Base-by-base conservation (phyloP, 2,329 filamentous ascomycete species). In the Colletotrichum incanum region DNA sequence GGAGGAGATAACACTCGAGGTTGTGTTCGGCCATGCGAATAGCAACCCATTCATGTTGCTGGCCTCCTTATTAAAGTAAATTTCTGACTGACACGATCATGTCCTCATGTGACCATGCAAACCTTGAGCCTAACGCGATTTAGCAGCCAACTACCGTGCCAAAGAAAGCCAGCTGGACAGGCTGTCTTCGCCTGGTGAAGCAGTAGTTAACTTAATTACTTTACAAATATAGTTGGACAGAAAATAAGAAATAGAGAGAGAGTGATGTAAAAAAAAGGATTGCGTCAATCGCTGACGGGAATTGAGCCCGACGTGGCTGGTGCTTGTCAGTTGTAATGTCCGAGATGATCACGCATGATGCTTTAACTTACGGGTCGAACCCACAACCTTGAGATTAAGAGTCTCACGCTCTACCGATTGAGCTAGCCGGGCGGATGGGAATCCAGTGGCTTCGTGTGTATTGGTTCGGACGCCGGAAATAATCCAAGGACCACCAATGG, bases 331-430 rank as follows among this genome's bases (percentile, higher is more conserved):
- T 18, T 3, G 12, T 8, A 11, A 11, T 12, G 31, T 14, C 28
- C 55, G 12, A 11, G 31, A 18, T 37, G 12, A 14, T 9, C 11
- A 1, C 18, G n/a, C 8, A 34, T 16, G 39, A 28, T 41, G 65
- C n/a, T 61, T 31, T 3, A 37, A 61, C 59, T 61, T 61, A 61
- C 59, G 72, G 72, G 70, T 86, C 85, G 85, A 88, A 89, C 87
- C 84, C 84, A 83, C 85, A 87, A 83, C 85, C 85, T 87, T 86
- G 84, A 87, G 86, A 86, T 87, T 89, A 88, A 89, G 90, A 92
- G 90, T 91, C 90, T 91, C 87, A 91, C 90, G 90, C 90, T 92
- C 90, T 92, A 91, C 88, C 88, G 88, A 90, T 90, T 91, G 88
- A 90, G 88, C 88, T 90, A 90, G 85, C 86, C 86, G 84, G 86